A percentile compares a stretch with the other conserved stretches of the same genome.
phyloP scores from a whole-genome alignment of 331 rosid species.

The Phaseolus coccineus region DNA sequence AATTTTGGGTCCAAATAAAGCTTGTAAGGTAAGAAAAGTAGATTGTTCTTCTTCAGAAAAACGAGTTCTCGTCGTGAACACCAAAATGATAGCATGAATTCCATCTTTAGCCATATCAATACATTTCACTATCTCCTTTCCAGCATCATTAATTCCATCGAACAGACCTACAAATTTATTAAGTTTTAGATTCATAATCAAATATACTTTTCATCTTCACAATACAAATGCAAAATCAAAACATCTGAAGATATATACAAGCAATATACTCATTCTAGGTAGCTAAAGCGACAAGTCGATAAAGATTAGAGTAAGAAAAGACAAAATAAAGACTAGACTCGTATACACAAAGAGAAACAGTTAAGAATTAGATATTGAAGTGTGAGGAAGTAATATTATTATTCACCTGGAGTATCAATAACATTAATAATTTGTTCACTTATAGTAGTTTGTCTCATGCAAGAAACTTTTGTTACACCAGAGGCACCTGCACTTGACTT shows the following conservation, averaged over 20 bases:
- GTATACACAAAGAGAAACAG: no score
- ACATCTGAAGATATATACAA: no score
- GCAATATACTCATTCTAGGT: no score
- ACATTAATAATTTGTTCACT: neutral
- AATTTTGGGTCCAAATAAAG: slow-evolving; percentile 79
- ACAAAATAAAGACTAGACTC: no score
- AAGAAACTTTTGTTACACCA: neutral
- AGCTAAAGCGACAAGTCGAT: no score
- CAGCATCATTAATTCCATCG: slow-evolving; percentile 74
- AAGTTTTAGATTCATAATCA: no score
- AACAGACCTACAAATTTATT: slow-evolving; percentile 63
- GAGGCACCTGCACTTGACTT: neutral
- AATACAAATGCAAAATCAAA: no score
- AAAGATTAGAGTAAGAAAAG: no score
- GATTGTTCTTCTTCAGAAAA: slow-evolving; percentile 80
- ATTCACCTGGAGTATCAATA: neutral
- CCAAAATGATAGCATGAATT: slow-evolving; percentile 83
- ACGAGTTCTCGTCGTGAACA: slow-evolving; percentile 73
- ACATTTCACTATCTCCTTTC: slow-evolving; percentile 86
- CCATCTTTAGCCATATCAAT: slow-evolving; percentile 95
- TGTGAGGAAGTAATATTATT: neutral
- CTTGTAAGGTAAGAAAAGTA: slow-evolving; percentile 71
- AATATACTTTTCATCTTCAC: no score
- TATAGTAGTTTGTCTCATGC: no score
- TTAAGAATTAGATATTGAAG: neutral